Conservation (phyloP, 176 grass and related monocot genomes). For the Aechmea fasciata region DNA sequence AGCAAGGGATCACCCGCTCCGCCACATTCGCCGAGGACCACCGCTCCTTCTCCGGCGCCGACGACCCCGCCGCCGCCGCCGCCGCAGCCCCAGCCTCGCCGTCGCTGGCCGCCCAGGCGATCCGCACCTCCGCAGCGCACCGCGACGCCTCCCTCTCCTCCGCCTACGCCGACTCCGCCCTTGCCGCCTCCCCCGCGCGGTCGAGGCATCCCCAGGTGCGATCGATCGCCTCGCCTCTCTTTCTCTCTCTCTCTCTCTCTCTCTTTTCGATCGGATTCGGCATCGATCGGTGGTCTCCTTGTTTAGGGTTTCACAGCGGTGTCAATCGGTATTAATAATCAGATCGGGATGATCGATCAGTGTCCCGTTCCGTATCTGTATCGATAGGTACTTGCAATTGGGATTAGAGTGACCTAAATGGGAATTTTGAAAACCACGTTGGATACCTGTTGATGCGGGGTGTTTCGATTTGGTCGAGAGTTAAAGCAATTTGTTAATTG, state of each 20-base stretch:
- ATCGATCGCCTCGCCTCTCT: background rate
- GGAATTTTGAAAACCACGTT: no score
- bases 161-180: slow-evolving; percentile 2
- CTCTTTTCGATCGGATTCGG: background rate
- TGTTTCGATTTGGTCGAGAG: no score
- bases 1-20: slow-evolving; percentile 20
- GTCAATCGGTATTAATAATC: background rate
- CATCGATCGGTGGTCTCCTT: background rate
- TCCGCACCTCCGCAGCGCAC: slow-evolving; percentile 33
- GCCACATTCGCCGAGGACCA: background rate
- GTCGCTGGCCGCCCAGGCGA: slow-evolving; percentile 35
- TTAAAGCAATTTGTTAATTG: no score
- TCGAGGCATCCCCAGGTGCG: slow-evolving; percentile 8
- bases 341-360: background rate
- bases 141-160: slow-evolving; percentile 37
- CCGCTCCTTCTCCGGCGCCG: slow-evolving; percentile 12
- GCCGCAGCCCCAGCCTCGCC: slow-evolving; percentile 29
- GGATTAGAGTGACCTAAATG: no score
- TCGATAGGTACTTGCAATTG: no score
- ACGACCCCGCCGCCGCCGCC: slow-evolving; percentile 12
- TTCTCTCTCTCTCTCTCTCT: background rate
- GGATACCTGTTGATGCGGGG: no score
- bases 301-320: background rate
- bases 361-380: no score
- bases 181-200: background rate